Evolutionary conservation across 768 basidiomycete genomes (phyloP), one percentile per base, ranked within the genome.

Genomic region (Trametes villosa): DNA sequence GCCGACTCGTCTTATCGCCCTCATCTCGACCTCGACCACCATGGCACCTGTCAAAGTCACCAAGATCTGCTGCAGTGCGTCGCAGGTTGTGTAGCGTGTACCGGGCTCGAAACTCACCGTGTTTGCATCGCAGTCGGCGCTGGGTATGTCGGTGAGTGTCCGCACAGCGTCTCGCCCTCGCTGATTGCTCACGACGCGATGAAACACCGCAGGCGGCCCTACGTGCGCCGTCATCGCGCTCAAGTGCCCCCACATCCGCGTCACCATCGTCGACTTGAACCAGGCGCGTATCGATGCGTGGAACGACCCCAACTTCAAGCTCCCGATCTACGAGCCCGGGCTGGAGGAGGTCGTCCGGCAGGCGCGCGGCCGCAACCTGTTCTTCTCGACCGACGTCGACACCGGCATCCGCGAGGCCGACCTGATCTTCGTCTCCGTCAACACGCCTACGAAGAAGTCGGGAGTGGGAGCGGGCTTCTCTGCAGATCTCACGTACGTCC

Each of bases 231-330:
- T 97, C 71, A 93, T 97, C 68, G 94, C 94, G 20, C 81, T 92
- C 67, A 95, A 93, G 75, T 96, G 94, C 74, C 93, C 95, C 49
- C 84, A 96, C 71, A 92, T 98, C 77, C 79, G 79, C 44, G 96
- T 99, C 72, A 99, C 95, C 69, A 99, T 99, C 69, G 97, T 98
- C 70, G 97, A 99, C 77, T 83, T 99, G 68, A 98, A 98, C 83
- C 82, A 95, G 73, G 81, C 88, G 60, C 90, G 97, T 62, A 86
- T 99, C 75, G 92, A 94, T 73, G 96, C 96, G 18, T 99, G 97
- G 97, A 99, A 99, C 79, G 88, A 86, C 72, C 75, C 85, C 49
- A 84, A 93, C 73, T 95, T 86, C 74, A 76, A 81, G 34, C 80
- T 99, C 20, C 97, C 97, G 51, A 99, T 99, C 74, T 99, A 97